Evolutionary conservation across 768 basidiomycete species (phyloP), one percentile per base, ranked within the genome.

Genomic region (Boletus fagicola): DNA sequence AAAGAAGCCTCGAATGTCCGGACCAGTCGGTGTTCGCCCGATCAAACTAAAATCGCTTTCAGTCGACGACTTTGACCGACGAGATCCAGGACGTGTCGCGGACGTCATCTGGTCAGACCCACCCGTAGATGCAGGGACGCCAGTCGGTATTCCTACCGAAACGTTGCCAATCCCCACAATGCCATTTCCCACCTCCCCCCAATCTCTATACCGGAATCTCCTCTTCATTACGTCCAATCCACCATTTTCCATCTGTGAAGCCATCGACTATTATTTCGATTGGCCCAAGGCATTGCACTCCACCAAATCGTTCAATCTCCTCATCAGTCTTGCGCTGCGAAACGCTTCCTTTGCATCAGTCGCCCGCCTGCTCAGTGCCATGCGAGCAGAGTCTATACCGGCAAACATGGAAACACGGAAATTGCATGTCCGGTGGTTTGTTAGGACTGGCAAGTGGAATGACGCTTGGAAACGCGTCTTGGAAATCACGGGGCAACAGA

Each of bases 381-480:
- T 89, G 82, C 69, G 71, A 22, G 59, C 64, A 28, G 77, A 77
- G 30, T 64, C 69, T 7, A 63, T 87, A 4, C 65, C 62, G 4
- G 72, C 68, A 35, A 78, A 86, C 66, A 54, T 78, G 48, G 81
- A 85, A 63, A 87, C 88, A 1, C 74, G 77, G 68, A 80, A 80
- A 69, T 69, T 89, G 39, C 74, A 76, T 54, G 77, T 81, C 58
- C 80, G 88, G 20, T 81, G 78, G 74, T 69, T 86, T 51, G 74
- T 89, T 45, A 76, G 78, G 46, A 74, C 76, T 4, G 86, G 83
- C 9, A 69, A 66, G 43, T 89, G 87, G 86, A 68, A 77, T 12
- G 68, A 76, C 24, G 88, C 86, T 22, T 88, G 85, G 84, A 61
- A 62, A 15, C 74, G 75, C 48, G 74, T 77, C 28, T 63, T 72